A percentile compares a stretch with the other conserved stretches of the same genome.
phyloP scores from a whole-genome alignment of 345 rosid species.

The Limnanthes douglasii region DNA sequence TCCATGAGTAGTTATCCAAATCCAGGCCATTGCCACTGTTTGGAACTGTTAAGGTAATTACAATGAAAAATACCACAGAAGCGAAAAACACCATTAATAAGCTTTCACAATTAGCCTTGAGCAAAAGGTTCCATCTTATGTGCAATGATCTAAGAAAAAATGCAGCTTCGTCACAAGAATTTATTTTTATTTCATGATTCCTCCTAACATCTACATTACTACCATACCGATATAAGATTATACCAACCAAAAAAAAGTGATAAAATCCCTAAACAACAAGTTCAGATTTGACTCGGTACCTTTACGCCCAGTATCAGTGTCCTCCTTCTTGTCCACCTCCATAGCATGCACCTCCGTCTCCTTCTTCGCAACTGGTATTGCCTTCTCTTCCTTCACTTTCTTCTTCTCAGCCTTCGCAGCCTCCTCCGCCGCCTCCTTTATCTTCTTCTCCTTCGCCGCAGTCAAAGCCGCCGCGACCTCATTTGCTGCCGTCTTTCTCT shows the following conservation, averaged over 20 bases:
- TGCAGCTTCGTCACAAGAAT: not conserved
- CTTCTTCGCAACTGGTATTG: constrained; percentile 4
- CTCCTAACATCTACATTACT: not conserved
- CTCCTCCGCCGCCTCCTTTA: constrained; percentile 18
- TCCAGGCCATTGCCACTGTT: constrained; percentile 88
- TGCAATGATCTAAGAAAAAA: not conserved
- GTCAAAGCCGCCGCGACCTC: constrained; percentile 32
- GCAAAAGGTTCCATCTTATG: not conserved
- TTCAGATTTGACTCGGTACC: too few relatives aligned
- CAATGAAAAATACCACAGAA: too few relatives aligned
- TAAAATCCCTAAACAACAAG: constrained; percentile 5
- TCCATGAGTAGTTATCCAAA: constrained; percentile 80
- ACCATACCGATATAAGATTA: not conserved
- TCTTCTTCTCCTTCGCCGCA: constrained; percentile 28
- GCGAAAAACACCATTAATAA: not conserved
- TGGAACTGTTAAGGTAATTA: too few relatives aligned
- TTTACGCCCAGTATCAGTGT: too few relatives aligned
- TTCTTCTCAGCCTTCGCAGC: constrained; percentile 10
- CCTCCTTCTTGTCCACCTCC: too few relatives aligned
- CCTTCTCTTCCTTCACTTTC: constrained; percentile 9
- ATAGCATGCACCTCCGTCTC: constrained; percentile 5
- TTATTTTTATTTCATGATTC: not conserved
- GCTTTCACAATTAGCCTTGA: not conserved
- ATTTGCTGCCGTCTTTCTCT: constrained; percentile 40
- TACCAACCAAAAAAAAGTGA: not conserved